Percentiles rank a stretch among this genome's conserved stretches.
phyloP scores from a whole-genome alignment of 2,329 filamentous ascomycete species.

The Cyclaneusma minus region DNA sequence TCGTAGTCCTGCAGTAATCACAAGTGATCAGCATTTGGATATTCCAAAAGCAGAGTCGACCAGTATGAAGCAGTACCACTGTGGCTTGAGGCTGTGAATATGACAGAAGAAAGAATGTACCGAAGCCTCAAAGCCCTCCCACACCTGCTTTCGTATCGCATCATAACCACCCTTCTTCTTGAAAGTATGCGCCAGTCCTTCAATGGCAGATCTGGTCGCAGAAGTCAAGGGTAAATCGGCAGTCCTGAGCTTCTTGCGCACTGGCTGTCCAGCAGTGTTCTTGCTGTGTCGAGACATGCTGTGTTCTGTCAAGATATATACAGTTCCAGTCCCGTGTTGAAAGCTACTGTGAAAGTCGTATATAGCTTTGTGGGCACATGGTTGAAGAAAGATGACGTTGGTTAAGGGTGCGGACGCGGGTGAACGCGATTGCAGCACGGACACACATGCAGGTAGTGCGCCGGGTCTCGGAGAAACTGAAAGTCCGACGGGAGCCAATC shows the following conservation, averaged over 20 bases:
- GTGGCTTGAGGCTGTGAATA: background rate
- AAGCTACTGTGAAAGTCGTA: too few relatives aligned
- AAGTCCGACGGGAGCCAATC: too few relatives aligned
- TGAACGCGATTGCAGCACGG: too few relatives aligned
- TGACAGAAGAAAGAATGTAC: conserved; percentile 27
- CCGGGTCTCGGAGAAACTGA: too few relatives aligned
- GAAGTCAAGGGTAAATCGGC: conserved; percentile 61
- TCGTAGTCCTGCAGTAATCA: conserved; percentile 44
- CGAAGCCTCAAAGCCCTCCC: conserved; percentile 57
- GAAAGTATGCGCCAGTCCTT: conserved; percentile 62
- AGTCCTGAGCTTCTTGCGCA: conserved; percentile 46
- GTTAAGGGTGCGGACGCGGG: too few relatives aligned
- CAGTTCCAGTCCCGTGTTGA: too few relatives aligned
- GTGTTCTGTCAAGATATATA: too few relatives aligned
- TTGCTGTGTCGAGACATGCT: too few relatives aligned
- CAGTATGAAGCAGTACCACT: conserved; percentile 4
- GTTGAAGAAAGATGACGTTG: too few relatives aligned
- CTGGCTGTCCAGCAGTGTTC: too few relatives aligned
- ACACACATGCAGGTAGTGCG: too few relatives aligned
- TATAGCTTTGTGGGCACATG: too few relatives aligned
- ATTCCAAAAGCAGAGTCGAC: conserved; percentile 1
- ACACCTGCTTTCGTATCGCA: conserved; percentile 58
- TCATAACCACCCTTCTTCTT: conserved; percentile 82
- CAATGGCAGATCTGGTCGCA: conserved; percentile 58
- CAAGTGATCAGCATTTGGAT: conserved; percentile 4